Evolutionary conservation across 2,329 filamentous ascomycete genomes (phyloP).

Genomic region (Cordyceps militaris): DNA sequence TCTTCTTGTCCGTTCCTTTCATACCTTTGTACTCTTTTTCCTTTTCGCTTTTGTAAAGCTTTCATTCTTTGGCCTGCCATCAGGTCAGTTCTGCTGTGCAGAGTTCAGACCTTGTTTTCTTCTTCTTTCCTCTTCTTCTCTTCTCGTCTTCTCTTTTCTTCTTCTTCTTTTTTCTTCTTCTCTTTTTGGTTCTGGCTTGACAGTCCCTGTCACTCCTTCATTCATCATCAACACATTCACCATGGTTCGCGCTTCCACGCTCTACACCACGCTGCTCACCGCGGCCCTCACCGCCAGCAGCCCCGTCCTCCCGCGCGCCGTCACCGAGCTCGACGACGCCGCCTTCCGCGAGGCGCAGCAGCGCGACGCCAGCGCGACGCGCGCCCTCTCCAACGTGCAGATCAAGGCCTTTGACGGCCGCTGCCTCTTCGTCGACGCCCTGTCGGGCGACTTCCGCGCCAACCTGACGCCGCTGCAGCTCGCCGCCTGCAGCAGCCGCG

Average conservation of each 20-base stretch:
- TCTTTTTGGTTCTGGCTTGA: slow-evolving; percentile 13
- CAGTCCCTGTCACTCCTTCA: background rate
- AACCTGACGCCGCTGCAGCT: slow-evolving; percentile 41
- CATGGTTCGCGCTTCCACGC: slow-evolving; percentile 14
- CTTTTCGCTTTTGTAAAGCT: slow-evolving; percentile 12
- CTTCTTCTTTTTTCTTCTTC: slow-evolving; percentile 25
- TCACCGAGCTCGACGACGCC: slow-evolving; percentile 34
- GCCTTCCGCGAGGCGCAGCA: slow-evolving; percentile 35
- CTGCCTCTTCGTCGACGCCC: slow-evolving; percentile 39
- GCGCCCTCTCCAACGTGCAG: slow-evolving; percentile 36
- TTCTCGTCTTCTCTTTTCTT: slow-evolving; percentile 14
- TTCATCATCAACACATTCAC: slow-evolving; percentile 13
- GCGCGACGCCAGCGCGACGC: slow-evolving; percentile 36
- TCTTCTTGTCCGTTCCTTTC: slow-evolving; percentile 9
- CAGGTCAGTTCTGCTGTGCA: slow-evolving; percentile 25
- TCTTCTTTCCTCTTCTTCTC: slow-evolving; percentile 24
- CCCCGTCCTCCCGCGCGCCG: slow-evolving; percentile 27
- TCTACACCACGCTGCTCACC: slow-evolving; percentile 15
- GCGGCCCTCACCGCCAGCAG: slow-evolving; percentile 21
- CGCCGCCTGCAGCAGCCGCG: slow-evolving; percentile 33
- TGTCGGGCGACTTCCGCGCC: slow-evolving; percentile 41
- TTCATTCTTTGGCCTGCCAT: slow-evolving; percentile 14
- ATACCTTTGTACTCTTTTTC: slow-evolving; percentile 14
- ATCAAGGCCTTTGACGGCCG: slow-evolving; percentile 38
- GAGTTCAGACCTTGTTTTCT: too few species aligned